These are phyloP conservation scores for Fusarium zealandicum DNA, from an alignment of 2,329 filamentous ascomycete genomes.

Conservation along the genomic window DNA sequence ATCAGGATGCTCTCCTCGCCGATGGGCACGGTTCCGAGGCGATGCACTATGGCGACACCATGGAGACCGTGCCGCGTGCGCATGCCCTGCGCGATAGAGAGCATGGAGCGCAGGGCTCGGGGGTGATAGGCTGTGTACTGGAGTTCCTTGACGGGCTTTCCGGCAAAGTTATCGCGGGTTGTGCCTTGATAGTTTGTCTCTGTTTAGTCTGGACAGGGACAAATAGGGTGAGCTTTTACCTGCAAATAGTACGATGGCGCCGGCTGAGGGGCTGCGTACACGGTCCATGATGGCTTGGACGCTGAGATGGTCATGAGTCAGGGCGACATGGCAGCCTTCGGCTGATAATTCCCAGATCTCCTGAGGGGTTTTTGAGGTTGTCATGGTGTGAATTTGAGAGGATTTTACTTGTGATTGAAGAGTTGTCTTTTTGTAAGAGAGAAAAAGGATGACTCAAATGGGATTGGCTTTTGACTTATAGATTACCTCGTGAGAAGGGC, in stretches of 20 bases:
- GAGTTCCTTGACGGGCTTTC: conserved; percentile 75
- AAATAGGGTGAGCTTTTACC: conserved; percentile 55
- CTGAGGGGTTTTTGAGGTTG: conserved; percentile 17
- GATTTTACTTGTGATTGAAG: not conserved
- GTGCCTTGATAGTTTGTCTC: conserved; percentile 60
- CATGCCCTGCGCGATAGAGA: conserved; percentile 66
- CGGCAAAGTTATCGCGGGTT: conserved; percentile 76
- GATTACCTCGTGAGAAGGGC: no score
- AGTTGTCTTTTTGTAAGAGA: not conserved
- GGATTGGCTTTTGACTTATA: no score
- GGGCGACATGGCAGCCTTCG: conserved; percentile 68
- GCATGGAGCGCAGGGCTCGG: conserved; percentile 73
- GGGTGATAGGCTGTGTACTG: conserved; percentile 78
- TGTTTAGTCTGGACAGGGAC: not conserved
- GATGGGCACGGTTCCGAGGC: conserved; percentile 84
- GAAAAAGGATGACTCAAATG: not conserved
- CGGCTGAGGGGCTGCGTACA: conserved; percentile 76
- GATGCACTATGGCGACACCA: conserved; percentile 81
- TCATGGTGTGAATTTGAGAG: conserved; percentile 13
- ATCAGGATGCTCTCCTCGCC: conserved; percentile 95
- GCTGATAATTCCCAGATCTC: conserved; percentile 53
- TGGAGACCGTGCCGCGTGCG: conserved; percentile 68
- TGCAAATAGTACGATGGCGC: conserved; percentile 79
- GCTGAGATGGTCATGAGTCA: conserved; percentile 70
- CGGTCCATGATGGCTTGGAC: conserved; percentile 64